Evolutionary conservation across 2,329 filamentous ascomycete genomes (phyloP), one percentile per base, ranked within the genome.

Genomic region (Chalaropsis ovoidea): DNA sequence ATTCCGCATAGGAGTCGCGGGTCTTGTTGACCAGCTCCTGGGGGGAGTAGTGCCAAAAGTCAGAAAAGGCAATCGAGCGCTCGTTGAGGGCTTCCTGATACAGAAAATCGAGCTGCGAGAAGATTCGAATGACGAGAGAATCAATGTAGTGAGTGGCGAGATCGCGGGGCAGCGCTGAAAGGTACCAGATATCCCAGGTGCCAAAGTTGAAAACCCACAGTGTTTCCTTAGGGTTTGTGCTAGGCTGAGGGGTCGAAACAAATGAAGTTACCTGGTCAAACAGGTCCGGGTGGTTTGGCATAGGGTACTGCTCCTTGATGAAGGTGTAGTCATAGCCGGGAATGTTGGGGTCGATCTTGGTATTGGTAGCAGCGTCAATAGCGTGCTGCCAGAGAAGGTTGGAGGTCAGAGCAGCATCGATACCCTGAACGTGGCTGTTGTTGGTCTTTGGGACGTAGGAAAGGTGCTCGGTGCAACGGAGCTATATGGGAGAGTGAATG

Each of bases 151-250:
- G 69, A 41, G 76, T 74, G 10, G 77, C 76, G 0, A 73, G 69
- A 8, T 72, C 70, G 10, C 75, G 72, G 0, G 81, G 80, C 19
- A 82, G 70, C 1, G 79, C 74, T 0, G 81, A 76, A 19, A 82
- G 71, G 11, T 78, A 77, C 80, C 80, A 83, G 62, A 82, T 71
- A 66, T 83, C 81, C 80, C 80, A 82, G 39, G 77, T 77, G n/a
- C 81, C 81, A 64, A 82, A 77, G 10, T 75, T 78, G 64, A 83
- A 79, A 15, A 82, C 72, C 78, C 78, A 82, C 15, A 82, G 69
- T 0, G 81, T 82, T 67, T 82, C 78, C n/a, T 73, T 73, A 5
- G 78, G 75, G 0, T 75, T 67, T 0, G 68, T 67, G 1, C 69
- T 68, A 0, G 75, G 73, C 22, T 71, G 71, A 1, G 76, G 72